Percentiles rank a stretch among this genome's conserved stretches.
These are phyloP conservation scores for Verticillium longisporum DNA, from an alignment of 2,329 filamentous ascomycete genomes.

Conservation along the genomic window DNA sequence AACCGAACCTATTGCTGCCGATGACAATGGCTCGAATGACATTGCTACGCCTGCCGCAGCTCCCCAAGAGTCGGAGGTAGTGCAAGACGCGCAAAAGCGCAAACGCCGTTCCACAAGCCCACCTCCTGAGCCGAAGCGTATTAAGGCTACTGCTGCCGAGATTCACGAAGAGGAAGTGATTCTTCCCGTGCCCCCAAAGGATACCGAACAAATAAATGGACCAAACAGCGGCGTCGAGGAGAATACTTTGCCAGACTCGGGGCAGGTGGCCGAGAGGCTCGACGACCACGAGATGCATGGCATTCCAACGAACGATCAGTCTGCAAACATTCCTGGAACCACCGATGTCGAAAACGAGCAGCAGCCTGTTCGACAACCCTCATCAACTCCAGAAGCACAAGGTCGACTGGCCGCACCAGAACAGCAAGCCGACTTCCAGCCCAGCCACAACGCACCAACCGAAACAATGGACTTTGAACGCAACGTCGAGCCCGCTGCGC, in stretches of 20 bases:
- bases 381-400: background rate
- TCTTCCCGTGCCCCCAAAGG: background rate
- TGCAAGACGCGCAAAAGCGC: constrained; percentile 54
- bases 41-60: constrained; percentile 7
- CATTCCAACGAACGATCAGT: background rate
- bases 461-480: constrained; percentile 25
- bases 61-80: constrained; percentile 3
- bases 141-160: constrained; percentile 26
- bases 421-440: background rate
- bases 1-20: constrained; percentile 4
- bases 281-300: background rate
- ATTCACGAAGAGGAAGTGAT: background rate
- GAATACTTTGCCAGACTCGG: background rate
- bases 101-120: constrained; percentile 62
- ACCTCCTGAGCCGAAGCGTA: constrained; percentile 48
- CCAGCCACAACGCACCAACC: background rate
- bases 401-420: background rate
- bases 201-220: background rate
- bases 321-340: background rate
- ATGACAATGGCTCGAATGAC: background rate
- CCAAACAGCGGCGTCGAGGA: background rate
- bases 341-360: background rate
- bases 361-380: background rate
- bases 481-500: constrained; percentile 50
- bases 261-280: background rate